Conservation (phyloP, 2,329 filamentous ascomycete species). For the Colletotrichum sp. region DNA sequence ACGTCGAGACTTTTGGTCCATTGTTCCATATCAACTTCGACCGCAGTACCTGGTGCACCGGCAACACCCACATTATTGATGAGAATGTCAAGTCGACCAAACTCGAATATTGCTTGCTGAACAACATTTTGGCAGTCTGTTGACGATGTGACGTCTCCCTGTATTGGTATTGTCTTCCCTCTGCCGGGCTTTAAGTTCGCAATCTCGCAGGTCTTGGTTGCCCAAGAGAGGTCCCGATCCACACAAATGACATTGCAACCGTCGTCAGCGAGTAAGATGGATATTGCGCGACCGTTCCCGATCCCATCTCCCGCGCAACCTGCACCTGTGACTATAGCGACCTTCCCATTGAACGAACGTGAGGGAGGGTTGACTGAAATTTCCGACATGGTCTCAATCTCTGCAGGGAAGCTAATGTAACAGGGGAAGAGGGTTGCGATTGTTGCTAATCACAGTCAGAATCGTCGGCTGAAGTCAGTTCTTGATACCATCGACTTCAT, state of each 20-base stretch:
- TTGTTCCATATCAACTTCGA: conserved; percentile 62
- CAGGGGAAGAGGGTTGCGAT: background rate
- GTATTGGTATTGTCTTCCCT: conserved; percentile 45
- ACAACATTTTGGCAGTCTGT: conserved; percentile 53
- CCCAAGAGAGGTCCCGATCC: conserved; percentile 55
- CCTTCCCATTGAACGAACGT: conserved; percentile 29
- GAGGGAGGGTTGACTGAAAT: conserved; percentile 23
- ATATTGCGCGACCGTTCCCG: conserved; percentile 63
- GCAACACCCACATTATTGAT: conserved; percentile 69
- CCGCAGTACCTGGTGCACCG: conserved; percentile 63
- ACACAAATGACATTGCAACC: conserved; percentile 64
- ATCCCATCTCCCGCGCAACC: conserved; percentile 61
- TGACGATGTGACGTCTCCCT: conserved; percentile 60
- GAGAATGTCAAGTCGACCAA: conserved; percentile 65
- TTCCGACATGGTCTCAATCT: background rate
- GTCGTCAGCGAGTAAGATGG: conserved; percentile 64
- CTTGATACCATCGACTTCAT: background rate
- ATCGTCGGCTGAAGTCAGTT: background rate
- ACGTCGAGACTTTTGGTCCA: conserved; percentile 62
- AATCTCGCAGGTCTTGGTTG: conserved; percentile 59
- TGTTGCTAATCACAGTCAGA: background rate
- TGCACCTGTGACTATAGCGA: conserved; percentile 64
- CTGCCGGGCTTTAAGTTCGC: conserved; percentile 41
- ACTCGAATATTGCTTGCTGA: conserved; percentile 47
- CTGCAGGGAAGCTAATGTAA: background rate